A percentile compares a stretch with the other conserved stretches of the same genome.
Conservation (phyloP, 345 rosid genomes). For the Euphorbia pulcherrima region DNA sequence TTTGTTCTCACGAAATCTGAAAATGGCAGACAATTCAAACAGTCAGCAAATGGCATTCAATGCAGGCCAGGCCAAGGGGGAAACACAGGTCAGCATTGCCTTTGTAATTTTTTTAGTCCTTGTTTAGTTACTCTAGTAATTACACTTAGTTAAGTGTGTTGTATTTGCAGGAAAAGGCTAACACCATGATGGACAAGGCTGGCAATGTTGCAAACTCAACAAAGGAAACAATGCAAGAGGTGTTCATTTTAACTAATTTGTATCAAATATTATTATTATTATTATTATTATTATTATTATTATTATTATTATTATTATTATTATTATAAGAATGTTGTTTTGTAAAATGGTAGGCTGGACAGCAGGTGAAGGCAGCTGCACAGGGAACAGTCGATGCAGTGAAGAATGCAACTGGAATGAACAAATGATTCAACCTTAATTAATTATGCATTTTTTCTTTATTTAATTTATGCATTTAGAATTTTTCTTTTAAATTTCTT, state of each 20-base stretch:
- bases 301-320: too few relatives aligned
- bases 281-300: too few relatives aligned
- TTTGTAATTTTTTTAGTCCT: neutral
- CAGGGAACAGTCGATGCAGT: constrained; percentile 60
- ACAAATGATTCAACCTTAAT: constrained; percentile 13
- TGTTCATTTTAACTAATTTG: constrained; percentile 9
- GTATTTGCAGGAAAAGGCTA: constrained; percentile 49
- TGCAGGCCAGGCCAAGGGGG: constrained; percentile 56
- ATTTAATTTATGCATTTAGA: neutral
- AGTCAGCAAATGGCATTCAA: constrained; percentile 37
- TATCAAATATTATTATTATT: too few relatives aligned
- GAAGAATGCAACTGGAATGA: constrained; percentile 45
- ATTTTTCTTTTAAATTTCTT: neutral
- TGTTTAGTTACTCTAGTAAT: neutral
- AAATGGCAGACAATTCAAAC: constrained; percentile 20
- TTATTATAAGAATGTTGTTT: neutral
- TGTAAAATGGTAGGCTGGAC: constrained; percentile 40
- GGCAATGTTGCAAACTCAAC: constrained; percentile 59
- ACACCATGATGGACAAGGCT: constrained; percentile 52
- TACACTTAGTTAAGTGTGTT: neutral
- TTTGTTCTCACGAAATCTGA: neutral
- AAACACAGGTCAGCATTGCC: constrained; percentile 34
- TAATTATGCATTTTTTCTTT: neutral
- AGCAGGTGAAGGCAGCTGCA: constrained; percentile 52
- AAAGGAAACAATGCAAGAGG: constrained; percentile 56